Evolutionary conservation across 148 eudicot species (phyloP), one percentile per base, ranked within the genome.

Genomic region (Vaccinium vitisidaea): DNA sequence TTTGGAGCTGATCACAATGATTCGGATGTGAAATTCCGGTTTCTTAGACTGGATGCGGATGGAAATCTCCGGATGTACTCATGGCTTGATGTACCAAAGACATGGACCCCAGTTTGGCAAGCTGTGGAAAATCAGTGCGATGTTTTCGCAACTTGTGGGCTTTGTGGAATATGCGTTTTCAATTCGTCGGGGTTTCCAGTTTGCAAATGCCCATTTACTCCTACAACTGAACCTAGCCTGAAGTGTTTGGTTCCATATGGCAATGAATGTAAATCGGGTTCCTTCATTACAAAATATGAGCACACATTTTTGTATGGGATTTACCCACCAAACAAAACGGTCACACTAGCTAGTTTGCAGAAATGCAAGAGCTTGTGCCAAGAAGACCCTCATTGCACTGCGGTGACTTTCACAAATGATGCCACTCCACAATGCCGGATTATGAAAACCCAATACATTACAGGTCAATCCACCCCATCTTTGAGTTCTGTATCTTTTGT

Each of bases 61-160:
- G 95, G 95, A 73, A 93, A 93, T 84, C 91, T 93, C 32, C 86
- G 95, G 71, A 69, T 91, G 50, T 92, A 91, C 23, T 91, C 95
- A n/a, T 93, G 93, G 95, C 59, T 83, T 16, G 84, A 88, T 54
- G 85, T 67, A 82, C 88, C 86, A 59, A 86, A 14, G 53, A 80
- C 87, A 16, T 93, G 95, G 95, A 89, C 63, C 59, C 69, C 90
- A 0, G 89, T 87, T 82, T 93, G 95, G 95, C 92, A 91, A 84
- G 95, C 95, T 82, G 86, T 93, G 86, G 88, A 79, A 65, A 91
- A 93, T 77, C 95, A 93, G 83, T 93, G 95, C 79, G 87, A 91
- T 61, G 93, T 93, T 56, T 93, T 90, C 81, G 94, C 92, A 65
- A 93, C 95, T n/a, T 93, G 94, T 90, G 91, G 88, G 27, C 85